phyloP scores from a whole-genome alignment of 1,284 basidiomycete genomes.

The Cryptococcus jaspeensis region DNA sequence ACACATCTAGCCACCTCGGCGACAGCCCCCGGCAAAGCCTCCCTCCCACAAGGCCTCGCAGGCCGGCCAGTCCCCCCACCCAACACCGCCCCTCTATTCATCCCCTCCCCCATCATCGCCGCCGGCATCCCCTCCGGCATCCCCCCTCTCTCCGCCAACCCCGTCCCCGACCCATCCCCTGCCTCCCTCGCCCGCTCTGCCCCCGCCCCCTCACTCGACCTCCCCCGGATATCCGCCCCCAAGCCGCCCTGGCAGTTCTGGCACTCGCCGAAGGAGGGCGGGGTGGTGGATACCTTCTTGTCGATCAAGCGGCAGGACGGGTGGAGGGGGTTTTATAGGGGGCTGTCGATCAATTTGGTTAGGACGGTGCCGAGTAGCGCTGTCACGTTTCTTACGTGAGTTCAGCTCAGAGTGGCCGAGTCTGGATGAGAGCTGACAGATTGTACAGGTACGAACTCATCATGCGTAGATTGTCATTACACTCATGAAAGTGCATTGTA shows the following conservation, averaged over 20 bases:
- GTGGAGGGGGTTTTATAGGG: constrained; percentile 82
- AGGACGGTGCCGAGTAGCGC: constrained; percentile 91
- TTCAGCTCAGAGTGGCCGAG: constrained; percentile 28
- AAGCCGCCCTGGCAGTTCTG: constrained; percentile 10
- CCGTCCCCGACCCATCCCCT: constrained; percentile 9
- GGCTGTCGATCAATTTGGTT: constrained; percentile 83
- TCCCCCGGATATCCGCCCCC: constrained; percentile 1
- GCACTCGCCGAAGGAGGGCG: constrained; percentile 43
- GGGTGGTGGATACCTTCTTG: constrained; percentile 68
- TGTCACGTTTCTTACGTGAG: constrained; percentile 90
- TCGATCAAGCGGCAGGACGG: constrained; percentile 77
- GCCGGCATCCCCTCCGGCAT: not conserved
- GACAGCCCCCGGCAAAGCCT: not conserved
- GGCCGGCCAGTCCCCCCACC: no score
- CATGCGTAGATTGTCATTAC: constrained; percentile 49
- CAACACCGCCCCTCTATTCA: no score
- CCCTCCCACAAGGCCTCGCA: no score
- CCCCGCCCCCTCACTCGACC: constrained; percentile 23
- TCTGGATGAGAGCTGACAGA: constrained; percentile 56
- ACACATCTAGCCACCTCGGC: not conserved
- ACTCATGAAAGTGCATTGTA: constrained; percentile 51
- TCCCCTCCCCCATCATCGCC: not conserved
- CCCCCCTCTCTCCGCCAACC: constrained; percentile 1
- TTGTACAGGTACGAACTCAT: constrained; percentile 53
- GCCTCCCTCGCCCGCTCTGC: constrained; percentile 33